Base-by-base conservation (phyloP, 2,329 filamentous ascomycete genomes). In the Colletotrichum sp. region DNA sequence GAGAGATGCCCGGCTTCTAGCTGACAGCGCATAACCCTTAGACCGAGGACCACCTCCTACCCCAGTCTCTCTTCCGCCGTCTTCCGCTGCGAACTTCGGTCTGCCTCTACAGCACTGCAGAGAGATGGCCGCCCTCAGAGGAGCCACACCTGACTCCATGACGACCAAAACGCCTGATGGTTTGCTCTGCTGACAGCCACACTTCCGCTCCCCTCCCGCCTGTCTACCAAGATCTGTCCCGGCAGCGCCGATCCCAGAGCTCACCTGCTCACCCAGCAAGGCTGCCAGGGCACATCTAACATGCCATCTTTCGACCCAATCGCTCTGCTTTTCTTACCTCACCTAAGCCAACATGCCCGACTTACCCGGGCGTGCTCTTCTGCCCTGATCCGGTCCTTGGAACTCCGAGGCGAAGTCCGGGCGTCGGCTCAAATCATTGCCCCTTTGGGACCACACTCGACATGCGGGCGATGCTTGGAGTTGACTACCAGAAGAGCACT, bases 361-460 rank as follows among this genome's bases (percentile, higher is more conserved):
- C 61, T 16, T 62, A 38, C 38, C 67, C 72, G 52, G 21, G 21
- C 48, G 48, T 24, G 8, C 8, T 60, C 34, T 66, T n/a, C 16
- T 61, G n/a, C 34, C 30, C 62, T 15, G 60, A 52, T 62, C 55
- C 43, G 55, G 24, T 32, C 21, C 68, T 24, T 72, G 69, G 69
- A 73, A 24, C 64, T 68, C 70, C 70, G 73, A 73, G 69, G 43
- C 32, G 64, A 64, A 73, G 43, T 72, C 69, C 70, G 73, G 34
- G 18, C 32, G 62, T 15, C 38, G 18, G 48, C 10, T 56, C 55
- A 24, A 52, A 56, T 56, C 55, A 43, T 67, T 48, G 62, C 62
- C 62, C 5, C 26, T 66, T 66, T 61, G 58, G 3, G 58, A n/a
- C 24, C 16, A 70, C 55, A 34, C 13, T 38, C 48, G 26, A 52